Conservation (phyloP, 768 basidiomycete species). For the Kwoniella shandongensis region DNA sequence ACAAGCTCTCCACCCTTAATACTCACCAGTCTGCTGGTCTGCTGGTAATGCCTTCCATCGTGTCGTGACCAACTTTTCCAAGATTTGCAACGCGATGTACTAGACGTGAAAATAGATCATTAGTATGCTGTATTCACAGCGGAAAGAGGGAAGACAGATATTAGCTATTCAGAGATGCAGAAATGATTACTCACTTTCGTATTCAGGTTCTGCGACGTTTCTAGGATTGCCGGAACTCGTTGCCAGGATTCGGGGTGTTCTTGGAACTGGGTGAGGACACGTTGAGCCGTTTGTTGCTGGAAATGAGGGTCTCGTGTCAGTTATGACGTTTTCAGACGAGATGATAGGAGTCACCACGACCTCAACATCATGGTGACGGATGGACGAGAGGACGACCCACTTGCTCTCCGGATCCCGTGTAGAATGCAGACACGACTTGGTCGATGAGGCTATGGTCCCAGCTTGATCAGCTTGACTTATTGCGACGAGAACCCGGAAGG, state of each 20-base stretch:
- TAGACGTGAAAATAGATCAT: too few species aligned
- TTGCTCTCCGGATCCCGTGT: slow-evolving; percentile 78
- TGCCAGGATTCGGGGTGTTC: slow-evolving; percentile 97
- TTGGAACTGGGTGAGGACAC: slow-evolving; percentile 90
- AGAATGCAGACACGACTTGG: slow-evolving; percentile 88
- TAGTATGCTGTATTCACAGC: too few species aligned
- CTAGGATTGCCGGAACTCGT: slow-evolving; percentile 88
- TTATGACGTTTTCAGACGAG: background rate
- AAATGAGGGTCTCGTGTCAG: slow-evolving; percentile 14
- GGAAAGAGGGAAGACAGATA: background rate
- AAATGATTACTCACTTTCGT: slow-evolving; percentile 64
- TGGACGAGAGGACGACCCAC: slow-evolving; percentile 56
- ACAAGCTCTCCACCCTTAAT: background rate
- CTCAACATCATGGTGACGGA: background rate
- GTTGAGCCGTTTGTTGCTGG: slow-evolving; percentile 96
- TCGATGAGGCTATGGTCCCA: slow-evolving; percentile 65
- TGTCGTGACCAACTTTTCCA: slow-evolving; percentile 91
- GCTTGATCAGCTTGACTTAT: background rate
- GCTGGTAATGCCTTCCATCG: slow-evolving; percentile 95
- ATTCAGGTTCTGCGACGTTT: slow-evolving; percentile 77
- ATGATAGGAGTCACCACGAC: background rate
- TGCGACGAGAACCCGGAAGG: background rate
- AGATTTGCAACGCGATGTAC: slow-evolving; percentile 96
- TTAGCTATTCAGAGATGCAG: too few species aligned
- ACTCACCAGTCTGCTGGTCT: slow-evolving; percentile 80